Base-by-base conservation (phyloP, 1,139 yeast species). In the Suhomyces kunorum region DNA sequence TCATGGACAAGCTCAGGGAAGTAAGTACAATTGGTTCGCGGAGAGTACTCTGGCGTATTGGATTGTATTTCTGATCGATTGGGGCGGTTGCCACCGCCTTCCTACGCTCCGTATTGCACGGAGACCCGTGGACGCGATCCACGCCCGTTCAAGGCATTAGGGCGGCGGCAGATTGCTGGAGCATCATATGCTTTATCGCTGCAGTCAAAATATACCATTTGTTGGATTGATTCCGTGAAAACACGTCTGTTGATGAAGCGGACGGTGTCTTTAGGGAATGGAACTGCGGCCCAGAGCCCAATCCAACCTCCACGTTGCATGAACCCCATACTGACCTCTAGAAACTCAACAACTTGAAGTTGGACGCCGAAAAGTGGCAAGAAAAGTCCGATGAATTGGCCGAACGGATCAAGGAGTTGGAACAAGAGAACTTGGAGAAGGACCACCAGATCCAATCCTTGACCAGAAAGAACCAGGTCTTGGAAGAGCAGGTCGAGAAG, bases 291-390 rank as follows among this genome's bases (percentile, higher is more conserved):
- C n/a, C n/a, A n/a, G n/a, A n/a, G n/a, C n/a, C n/a, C 7, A 20
- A 9, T 20, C 23, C 7, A 7, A 20, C 23, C 27, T 8, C 13
- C 27, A 24, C 27, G 11, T n/a, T n/a, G n/a, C n/a, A n/a, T n/a
- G n/a, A n/a, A n/a, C 24, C 24, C 29, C 15, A 14, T 33, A 32
- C 40, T 39, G 34, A 33, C 29, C 44, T 51, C 6, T 47, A 86
- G 94, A 90, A 92, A 81, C 76, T 92, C 75, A 84, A 77, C 76
- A 81, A 83, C 71, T 82, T 92, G 68, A 90, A 90, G 72, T 76
- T 87, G 59, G 98, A 92, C 64, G 90, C 96, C 53, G 99, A 94
- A 74, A 75, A 85, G 59, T 95, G 98, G 87, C 96, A 90, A 74
- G 96, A 88, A 66, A 87, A 89, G 75, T 85, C 94, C 48, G 98